Base-by-base conservation (phyloP, 1,284 basidiomycete species). In the Naganishia sp. region DNA sequence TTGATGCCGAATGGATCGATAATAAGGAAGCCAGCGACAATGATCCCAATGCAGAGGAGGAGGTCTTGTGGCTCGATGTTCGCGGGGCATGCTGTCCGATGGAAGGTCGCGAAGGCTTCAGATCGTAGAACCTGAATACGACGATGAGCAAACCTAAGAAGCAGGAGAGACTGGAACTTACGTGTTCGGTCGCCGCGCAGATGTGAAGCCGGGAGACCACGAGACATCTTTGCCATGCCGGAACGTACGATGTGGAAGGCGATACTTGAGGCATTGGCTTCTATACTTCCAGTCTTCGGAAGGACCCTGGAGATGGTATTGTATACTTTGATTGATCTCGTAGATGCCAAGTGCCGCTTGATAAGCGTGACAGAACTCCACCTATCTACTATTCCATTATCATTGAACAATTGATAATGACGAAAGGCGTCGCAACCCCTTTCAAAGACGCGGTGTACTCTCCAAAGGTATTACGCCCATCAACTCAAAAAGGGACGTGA, bases 1-100 rank as follows among this genome's bases (percentile, higher is more conserved):
- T n/a, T 50, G 3, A 50, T 15, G 18, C 57, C 47, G 2, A 47
- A 28, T 21, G 57, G 47, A 61, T 61, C 57, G 21, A 51, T 61
- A 7, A 51, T 21, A 3, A 61, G 23, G 28, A 50, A 50, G 6
- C 57, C 57, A 17, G 21, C 32, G 32, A 42, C 10, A 25, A 61
- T 11, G 35, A 41, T 21, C 25, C 11, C 32, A 18, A 61, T 21
- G 6, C 57, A 49, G 21, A 18, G 5, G 10, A 61, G 17, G 5
- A 61, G 13, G 6, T 61, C 57, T 15, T 28, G 21, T 2, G 31
- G n/a, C 3, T 61, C 57, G 47, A 61, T 28, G 23, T 23, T 25
- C 2, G 35, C 21, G 3, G 18, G 46, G 39, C 13, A 50, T 7
- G 50, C 31, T 5, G 3, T 50, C 28, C 21, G 41, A 32, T 61